phyloP scores from a whole-genome alignment of 2,329 filamentous ascomycete genomes.

The Aureobasidium sp. region DNA sequence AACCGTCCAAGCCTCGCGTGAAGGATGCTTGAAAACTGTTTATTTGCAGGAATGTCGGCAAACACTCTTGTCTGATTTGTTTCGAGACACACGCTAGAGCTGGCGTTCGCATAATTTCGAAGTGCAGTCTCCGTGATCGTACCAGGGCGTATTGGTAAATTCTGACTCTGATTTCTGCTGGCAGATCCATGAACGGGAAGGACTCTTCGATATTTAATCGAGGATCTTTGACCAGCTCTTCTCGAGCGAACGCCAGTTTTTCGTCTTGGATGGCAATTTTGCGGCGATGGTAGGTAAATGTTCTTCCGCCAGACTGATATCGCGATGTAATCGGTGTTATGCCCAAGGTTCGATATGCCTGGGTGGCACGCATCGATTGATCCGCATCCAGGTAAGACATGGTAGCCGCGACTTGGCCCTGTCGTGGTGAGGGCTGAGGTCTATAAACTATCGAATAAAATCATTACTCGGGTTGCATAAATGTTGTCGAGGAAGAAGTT shows the following conservation, averaged over 20 bases:
- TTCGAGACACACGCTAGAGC: neutral
- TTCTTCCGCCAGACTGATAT: neutral
- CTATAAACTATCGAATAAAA: too few species aligned
- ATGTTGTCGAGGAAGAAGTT: too few species aligned
- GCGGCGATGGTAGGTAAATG: slow-evolving; percentile 2
- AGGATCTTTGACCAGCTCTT: neutral
- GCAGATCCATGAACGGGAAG: slow-evolving; percentile 1
- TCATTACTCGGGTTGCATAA: too few species aligned
- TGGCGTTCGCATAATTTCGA: slow-evolving; percentile 1
- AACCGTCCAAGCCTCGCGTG: neutral
- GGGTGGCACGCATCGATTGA: neutral
- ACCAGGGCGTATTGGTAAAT: slow-evolving; percentile 6
- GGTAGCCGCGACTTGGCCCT: too few species aligned
- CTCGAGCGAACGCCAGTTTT: neutral
- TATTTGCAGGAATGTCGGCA: neutral
- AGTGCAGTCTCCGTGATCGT: neutral
- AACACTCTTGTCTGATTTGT: slow-evolving; percentile 2
- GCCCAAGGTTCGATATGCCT: neutral
- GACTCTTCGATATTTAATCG: neutral
- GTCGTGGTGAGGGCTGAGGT: too few species aligned
- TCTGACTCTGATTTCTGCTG: slow-evolving; percentile 1
- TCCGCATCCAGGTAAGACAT: slow-evolving; percentile 7
- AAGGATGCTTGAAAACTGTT: slow-evolving; percentile 2
- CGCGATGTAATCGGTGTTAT: neutral
- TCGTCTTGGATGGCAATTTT: slow-evolving; percentile 5